Base-by-base conservation (phyloP, 306 rosid genomes). In the Vigna reflexopilosa region DNA sequence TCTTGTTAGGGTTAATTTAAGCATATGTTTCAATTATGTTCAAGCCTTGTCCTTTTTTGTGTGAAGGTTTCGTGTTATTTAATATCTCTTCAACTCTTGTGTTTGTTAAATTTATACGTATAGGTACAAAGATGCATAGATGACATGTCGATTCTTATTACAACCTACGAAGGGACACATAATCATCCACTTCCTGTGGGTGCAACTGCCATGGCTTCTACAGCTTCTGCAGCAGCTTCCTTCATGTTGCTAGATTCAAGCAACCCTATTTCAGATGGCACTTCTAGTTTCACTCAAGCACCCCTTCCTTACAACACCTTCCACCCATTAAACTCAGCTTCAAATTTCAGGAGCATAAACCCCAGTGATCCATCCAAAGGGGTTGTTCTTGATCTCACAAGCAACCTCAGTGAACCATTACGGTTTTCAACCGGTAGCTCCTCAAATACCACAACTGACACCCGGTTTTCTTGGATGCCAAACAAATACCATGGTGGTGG, bases 81-180 rank as follows among this genome's bases (percentile, higher is more conserved):
- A 40, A 40, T 36, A 36, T 64, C 5, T 20, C 19, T 19, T 66
- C 3, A 15, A 7, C 72, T 77, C 48, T 62, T 38, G 48, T 22
- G 54, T 19, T 22, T 4, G 20, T 82, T 61, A 22, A 34, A 55
- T 48, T 63, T n/a, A 44, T 11, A 6, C 54, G 44, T 77, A 8
- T 58, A 94, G 98, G 98, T 95, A 7, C 98, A 95, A 82, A 95
- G 98, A 83, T 95, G 98, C 47, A 81, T 88, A 22, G 98, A 95
- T 85, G 98, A 95, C 85, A 92, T 86, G 98, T 92, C 98, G 28
- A 95, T 95, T 45, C 88, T 95, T 3, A 95, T 95, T 32, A 92
- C 98, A 85, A 95, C 98, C 0, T 95, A 95, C 62, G 98, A 95
- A 88, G 98, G 98, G 72, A 95, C 92, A 58, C 98, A 95, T 48